phyloP scores from a whole-genome alignment of 2,329 filamentous ascomycete genomes.

The Stachybotrys echinatus region DNA sequence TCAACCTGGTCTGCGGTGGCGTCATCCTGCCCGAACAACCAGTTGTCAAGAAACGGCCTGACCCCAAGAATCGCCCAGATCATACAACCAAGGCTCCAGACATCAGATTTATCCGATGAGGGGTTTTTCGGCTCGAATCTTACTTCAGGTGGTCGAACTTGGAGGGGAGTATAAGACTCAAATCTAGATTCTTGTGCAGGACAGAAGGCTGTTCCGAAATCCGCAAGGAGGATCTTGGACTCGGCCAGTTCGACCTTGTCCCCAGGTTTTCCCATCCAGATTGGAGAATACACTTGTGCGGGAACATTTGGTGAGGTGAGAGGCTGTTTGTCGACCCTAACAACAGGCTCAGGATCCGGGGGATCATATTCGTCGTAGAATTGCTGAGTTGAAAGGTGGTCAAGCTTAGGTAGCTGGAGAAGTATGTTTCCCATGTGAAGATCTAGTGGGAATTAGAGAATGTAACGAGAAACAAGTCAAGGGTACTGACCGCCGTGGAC shows the following conservation, averaged over 20 bases:
- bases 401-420: constrained; percentile 1
- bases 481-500: constrained; percentile 18
- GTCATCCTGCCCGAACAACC: neutral
- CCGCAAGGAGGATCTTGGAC: neutral
- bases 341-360: constrained; percentile 1
- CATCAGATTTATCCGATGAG: neutral
- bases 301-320: neutral
- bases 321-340: constrained; percentile 1
- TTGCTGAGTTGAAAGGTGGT: constrained; percentile 1
- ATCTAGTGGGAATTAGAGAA: neutral
- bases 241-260: constrained; percentile 1
- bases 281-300: neutral
- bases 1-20: neutral
- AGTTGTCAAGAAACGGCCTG: neutral
- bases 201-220: constrained; percentile 1
- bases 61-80: neutral
- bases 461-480: neutral
- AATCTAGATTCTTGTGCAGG: neutral
- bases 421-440: constrained; percentile 3
- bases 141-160: neutral
- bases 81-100: neutral
- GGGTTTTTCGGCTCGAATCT: neutral
- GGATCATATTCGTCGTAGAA: constrained; percentile 2
- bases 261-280: constrained; percentile 1
- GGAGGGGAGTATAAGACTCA: constrained; percentile 3